Evolutionary conservation across 2,329 filamentous ascomycete species (phyloP), one percentile per base, ranked within the genome.

Genomic region (Pezicula radicicola): DNA sequence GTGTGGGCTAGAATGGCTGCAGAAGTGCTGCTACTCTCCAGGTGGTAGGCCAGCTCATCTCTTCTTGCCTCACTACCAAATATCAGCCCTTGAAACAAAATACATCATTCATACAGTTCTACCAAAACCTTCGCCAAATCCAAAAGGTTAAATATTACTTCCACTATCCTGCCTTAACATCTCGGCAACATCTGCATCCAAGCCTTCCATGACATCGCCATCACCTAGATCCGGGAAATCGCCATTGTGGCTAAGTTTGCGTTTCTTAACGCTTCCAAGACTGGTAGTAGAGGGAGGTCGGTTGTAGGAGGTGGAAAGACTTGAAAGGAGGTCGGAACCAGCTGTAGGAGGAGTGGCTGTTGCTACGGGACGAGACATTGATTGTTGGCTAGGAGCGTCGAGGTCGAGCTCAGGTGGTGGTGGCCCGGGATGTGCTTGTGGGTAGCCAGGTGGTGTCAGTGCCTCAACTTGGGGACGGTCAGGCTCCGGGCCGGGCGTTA

Each of bases 401-500:
- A 64, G 59, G 57, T 69, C 62, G 27, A 68, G 62, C 48, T 63
- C 56, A 53, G 66, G 48, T 67, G 70, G 47, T 71, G 58, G 53
- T 37, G 60, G 61, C 3, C 45, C 45, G 5, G 53, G 44, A 8
- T 58, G 51, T 9, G 59, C 75, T 47, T 77, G 72, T 18, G 80
- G 78, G 54, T 83, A 78, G 2, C 84, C 75, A 1, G 88, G 89
- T n/a, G 91, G 92, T 0, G 92, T 97, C 51, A 97, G 77, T 6
- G 86, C 88, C 69, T 97, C 93, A 52, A 96, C 79, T 60, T 92
- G 84, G 1, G 93, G 92, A 33, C 90, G 84, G 55, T 85, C 83
- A 12, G 83, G 82, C 57, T 90, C 88, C 25, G 77, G 69, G 13
- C 70, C 69, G 3, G 75, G 74, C 55, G 70, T 78, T 36, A 70